Conservation (phyloP, 1,284 basidiomycete species). For the Sphagnurus paluster region DNA sequence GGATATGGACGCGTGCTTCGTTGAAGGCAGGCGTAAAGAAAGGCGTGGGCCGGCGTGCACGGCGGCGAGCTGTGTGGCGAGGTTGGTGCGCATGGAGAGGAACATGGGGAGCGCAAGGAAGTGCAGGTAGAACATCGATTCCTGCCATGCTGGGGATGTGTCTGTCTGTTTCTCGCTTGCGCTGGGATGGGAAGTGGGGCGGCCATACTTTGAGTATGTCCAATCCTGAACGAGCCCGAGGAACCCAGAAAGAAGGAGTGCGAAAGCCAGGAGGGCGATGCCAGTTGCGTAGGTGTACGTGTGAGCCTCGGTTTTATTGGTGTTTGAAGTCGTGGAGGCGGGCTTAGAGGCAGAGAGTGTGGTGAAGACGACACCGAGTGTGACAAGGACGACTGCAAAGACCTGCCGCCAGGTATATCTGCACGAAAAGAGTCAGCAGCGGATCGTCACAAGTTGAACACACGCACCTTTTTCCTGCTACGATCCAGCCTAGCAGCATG, state of each 20-base stretch:
- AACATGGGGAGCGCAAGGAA: constrained; percentile 77
- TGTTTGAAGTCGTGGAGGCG: constrained; percentile 13
- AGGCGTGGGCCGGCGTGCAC: constrained; percentile 43
- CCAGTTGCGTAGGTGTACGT: constrained; percentile 69
- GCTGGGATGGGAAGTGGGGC: constrained; percentile 20
- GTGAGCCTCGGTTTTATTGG: constrained; percentile 23
- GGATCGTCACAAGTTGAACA: constrained; percentile 5
- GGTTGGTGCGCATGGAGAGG: constrained; percentile 51
- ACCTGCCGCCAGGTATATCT: constrained; percentile 76
- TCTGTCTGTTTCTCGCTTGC: constrained; percentile 6
- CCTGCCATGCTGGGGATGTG: constrained; percentile 65
- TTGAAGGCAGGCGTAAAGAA: constrained; percentile 23
- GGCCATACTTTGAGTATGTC: constrained; percentile 71
- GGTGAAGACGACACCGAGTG: constrained; percentile 79
- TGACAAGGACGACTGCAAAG: constrained; percentile 77
- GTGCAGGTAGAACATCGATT: constrained; percentile 90
- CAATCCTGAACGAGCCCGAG: constrained; percentile 88
- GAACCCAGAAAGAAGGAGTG: constrained; percentile 80
- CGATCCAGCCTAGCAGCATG: constrained; percentile 71
- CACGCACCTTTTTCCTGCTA: constrained; percentile 57
- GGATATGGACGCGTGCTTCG: constrained; percentile 38
- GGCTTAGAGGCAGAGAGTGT: constrained; percentile 71
- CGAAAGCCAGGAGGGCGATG: constrained; percentile 71
- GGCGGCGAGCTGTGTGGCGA: constrained; percentile 48
- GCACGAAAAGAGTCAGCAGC: constrained; percentile 10